Base-by-base conservation (phyloP, 768 basidiomycete genomes). In the Mycena sanguinolenta region DNA sequence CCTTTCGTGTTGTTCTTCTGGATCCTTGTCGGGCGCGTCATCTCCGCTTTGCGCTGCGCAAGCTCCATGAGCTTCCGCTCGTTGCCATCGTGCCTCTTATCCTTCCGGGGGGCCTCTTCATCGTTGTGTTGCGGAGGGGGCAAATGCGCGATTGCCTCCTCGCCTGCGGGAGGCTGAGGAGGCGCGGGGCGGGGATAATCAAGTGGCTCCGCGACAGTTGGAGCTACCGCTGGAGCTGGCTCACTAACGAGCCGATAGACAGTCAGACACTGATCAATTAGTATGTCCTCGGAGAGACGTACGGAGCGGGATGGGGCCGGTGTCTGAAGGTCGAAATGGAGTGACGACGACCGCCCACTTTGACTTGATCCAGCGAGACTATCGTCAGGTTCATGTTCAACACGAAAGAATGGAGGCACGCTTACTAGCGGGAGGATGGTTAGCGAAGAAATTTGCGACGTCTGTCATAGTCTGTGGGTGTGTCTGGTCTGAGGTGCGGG, bases 141-240 rank as follows among this genome's bases (percentile, higher is more conserved):
- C 1, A 81, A 81, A 14, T 75, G 77, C 1, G 78, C 79, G 14
- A 75, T 79, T 4, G 32, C 6, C 27, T 83, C 81, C 21, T 58
- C 70, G 1, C 38, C 52, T 1, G 57, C 36, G 28, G 77, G 78
- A 8, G 32, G 6, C 6, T 34, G 32, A 34, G 83, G 83, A 49
- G 79, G 57, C n/a, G 83, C 82, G 16, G 89, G 90, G 32, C 90
- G 83, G 12, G 90, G 90, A 70, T 91, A 90, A 75, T 87, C 85
- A 25, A 77, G 67, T 27, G 75, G 65, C 46, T 78, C 82, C 21
- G 77, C n/a, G 61, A 71, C 59, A n/a, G 68, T 72, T 38, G 46
- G 65, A 19, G 75, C 55, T 34, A 10, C 38, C 23, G 59, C 52
- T 23, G 63, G 63, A 3, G 61, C 69, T 34, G 73, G 65, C 58